A percentile compares a stretch with the other conserved stretches of the same genome.
Evolutionary conservation across 768 basidiomycete species (phyloP).

Genomic region (Tubosaeta brunneosetosa): DNA sequence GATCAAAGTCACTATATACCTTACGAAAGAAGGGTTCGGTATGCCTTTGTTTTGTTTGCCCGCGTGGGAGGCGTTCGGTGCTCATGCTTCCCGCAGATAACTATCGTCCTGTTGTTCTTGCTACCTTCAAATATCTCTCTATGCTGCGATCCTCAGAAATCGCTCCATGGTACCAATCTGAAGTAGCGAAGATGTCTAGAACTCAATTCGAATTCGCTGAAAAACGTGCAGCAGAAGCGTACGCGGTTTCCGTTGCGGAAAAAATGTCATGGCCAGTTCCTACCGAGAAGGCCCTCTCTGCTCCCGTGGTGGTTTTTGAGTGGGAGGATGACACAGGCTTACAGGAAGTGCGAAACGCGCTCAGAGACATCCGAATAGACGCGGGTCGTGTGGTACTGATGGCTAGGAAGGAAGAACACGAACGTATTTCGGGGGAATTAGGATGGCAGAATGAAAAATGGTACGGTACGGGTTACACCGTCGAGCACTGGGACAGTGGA

Average conservation of each 20-base stretch:
- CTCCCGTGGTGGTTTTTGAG: slow-evolving; percentile 64
- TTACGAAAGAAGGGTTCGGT: slow-evolving; percentile 88
- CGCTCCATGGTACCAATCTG: slow-evolving; percentile 66
- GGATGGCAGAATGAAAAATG: slow-evolving; percentile 80
- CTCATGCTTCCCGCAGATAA: slow-evolving; percentile 42
- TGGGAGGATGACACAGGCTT: slow-evolving; percentile 58
- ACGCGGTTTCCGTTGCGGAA: slow-evolving; percentile 72
- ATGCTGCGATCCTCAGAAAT: slow-evolving; percentile 60
- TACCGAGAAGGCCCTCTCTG: slow-evolving; percentile 67
- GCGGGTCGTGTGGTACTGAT: slow-evolving; percentile 71
- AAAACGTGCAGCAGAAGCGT: slow-evolving; percentile 73
- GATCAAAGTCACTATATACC: slow-evolving; percentile 76
- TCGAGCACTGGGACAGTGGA: slow-evolving; percentile 62
- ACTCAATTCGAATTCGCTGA: slow-evolving; percentile 86
- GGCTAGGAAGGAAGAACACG: slow-evolving; percentile 63
- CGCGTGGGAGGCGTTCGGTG: neutral
- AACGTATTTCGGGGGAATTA: slow-evolving; percentile 45
- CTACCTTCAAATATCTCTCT: slow-evolving; percentile 75
- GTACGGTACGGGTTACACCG: slow-evolving; percentile 86
- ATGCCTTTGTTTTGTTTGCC: slow-evolving; percentile 24
- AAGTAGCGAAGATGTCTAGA: slow-evolving; percentile 63
- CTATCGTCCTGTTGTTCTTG: slow-evolving; percentile 63
- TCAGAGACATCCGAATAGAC: slow-evolving; percentile 54
- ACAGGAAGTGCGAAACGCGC: slow-evolving; percentile 53
- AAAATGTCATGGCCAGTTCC: slow-evolving; percentile 79